Evolutionary conservation across 2,329 filamentous ascomycete species (phyloP), one percentile per base, ranked within the genome.

Genomic region (Metarhizium anisopliae): DNA sequence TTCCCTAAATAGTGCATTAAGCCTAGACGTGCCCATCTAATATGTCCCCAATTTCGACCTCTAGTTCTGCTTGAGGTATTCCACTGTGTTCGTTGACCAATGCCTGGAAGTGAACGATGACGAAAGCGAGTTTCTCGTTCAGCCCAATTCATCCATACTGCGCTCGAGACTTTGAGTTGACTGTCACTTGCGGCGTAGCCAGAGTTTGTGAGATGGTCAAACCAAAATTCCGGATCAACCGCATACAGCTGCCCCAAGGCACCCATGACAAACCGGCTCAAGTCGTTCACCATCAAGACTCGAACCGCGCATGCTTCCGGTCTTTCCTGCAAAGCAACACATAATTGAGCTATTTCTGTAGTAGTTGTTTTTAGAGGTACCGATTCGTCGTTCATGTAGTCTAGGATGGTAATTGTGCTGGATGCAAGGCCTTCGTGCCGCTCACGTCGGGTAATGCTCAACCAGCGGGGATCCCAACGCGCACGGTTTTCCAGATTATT

Each of bases 211-310:
- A 67, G 64, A 20, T 66, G 62, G 18, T 67, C 65, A 43, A 65
- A 65, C 65, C 65, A 67, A 32, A 67, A 66, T 18, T 66, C 65
- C 3, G 65, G 62, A 11, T 67, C 65, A 6, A 67, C 55, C 2
- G 59, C 53, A 54, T 64, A 66, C 2, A 62, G n/a, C 6, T 67
- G 65, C 0, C 65, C 65, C 1, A 67, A 40, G 0, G 61, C 62
- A 2, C 65, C 65, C 63, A 67, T 67, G 20, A 64, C 55, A 35
- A 67, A 67, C 10, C 64, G 64, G n/a, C 65, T 67, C n/a, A 67
- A 25, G 52, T 67, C 64, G 29, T 55, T 63, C 2, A 67, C 63
- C 59, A 67, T 52, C 3, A 67, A 45, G 4, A 66, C 60, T 6
- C 65, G 55, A 3, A 64, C 56, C 6, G 58, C 51, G 2, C 59